phyloP scores from a whole-genome alignment of 2,329 filamentous ascomycete genomes.

The Talaromyces verruculosus region DNA sequence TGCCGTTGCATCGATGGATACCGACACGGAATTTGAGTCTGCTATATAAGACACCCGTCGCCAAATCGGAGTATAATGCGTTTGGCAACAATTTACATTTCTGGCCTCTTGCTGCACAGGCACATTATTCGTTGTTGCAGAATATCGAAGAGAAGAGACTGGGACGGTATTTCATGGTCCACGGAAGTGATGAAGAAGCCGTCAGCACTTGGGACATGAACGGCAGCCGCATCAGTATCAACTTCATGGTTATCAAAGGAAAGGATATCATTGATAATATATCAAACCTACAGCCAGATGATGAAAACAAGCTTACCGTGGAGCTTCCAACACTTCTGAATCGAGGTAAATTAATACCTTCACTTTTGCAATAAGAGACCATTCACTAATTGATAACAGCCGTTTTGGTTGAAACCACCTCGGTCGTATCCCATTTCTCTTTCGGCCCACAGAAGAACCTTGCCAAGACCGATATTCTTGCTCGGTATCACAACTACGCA shows the following conservation, averaged over 20 bases:
- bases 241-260: slow-evolving; percentile 20
- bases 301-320: slow-evolving; percentile 20
- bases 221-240: slow-evolving; percentile 21
- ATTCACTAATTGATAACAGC: slow-evolving; percentile 6
- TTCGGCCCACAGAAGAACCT: slow-evolving; percentile 21
- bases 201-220: slow-evolving; percentile 22
- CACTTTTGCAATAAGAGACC: too few relatives aligned
- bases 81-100: slow-evolving; percentile 21
- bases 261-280: slow-evolving; percentile 19
- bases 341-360: slow-evolving; percentile 5
- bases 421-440: slow-evolving; percentile 20
- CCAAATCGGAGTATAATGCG: slow-evolving; percentile 19
- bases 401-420: slow-evolving; percentile 19
- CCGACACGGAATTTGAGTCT: slow-evolving; percentile 16
- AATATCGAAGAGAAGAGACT: slow-evolving; percentile 20
- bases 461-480: slow-evolving; percentile 20
- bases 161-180: slow-evolving; percentile 22
- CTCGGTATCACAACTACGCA: slow-evolving; percentile 21
- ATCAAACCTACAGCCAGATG: slow-evolving; percentile 13
- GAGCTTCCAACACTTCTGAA: slow-evolving; percentile 17
- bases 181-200: slow-evolving; percentile 22
- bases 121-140: slow-evolving; percentile 20
- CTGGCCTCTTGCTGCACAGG: slow-evolving; percentile 21
- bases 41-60: slow-evolving; percentile 21
- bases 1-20: slow-evolving; percentile 20